Base-by-base conservation (phyloP, 75 land plant genomes). In the Cunninghamia lanceolata region DNA sequence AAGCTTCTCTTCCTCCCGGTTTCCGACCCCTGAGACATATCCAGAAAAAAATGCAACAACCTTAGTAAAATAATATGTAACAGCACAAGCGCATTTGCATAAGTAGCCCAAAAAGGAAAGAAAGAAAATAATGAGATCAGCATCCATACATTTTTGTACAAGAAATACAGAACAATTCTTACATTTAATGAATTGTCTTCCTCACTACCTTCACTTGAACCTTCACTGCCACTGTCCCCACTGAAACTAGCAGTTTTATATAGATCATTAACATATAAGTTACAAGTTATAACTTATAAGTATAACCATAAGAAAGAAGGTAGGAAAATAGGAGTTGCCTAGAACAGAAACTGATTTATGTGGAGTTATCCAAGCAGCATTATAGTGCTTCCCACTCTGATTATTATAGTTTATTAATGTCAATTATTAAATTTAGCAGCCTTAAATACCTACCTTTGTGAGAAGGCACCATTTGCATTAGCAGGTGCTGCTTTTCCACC, bases 201-300 rank as follows among this genome's bases (percentile, higher is more conserved):
- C 34, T 94, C 91, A 85, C 97, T 95, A 46, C 87, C 94, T 63
- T 95, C 96, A 38, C 89, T 89, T 85, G 96, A 93, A 84, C 93
- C 97, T 47, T 95, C 97, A 79, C 92, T 92, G 30, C 96, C 96
- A 86, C 94, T 95, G 71, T 93, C 97, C 84, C 83, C 95, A 89
- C 95, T 94, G 88, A 47, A 79, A 79, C 82, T 25, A 36, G 21
- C 25, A 73, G 19, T 75, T 71, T 32, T 79, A 63, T 68, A 66
- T 73, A 35, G 66, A 63, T 85, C 42, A 87, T 10, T 36, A 91
- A 54, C 32, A 66, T 17, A 63, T 50, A 50, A 50, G 14, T 50
- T 17, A 63, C n/a, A n/a, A n/a, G n/a, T n/a, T n/a, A n/a, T n/a
- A n/a, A n/a, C n/a, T n/a, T n/a, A n/a, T n/a, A n/a, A n/a, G n/a